Evolutionary conservation across 257 asterid species (phyloP), one percentile per base, ranked within the genome.

Genomic region (Sherardia arvensis): DNA sequence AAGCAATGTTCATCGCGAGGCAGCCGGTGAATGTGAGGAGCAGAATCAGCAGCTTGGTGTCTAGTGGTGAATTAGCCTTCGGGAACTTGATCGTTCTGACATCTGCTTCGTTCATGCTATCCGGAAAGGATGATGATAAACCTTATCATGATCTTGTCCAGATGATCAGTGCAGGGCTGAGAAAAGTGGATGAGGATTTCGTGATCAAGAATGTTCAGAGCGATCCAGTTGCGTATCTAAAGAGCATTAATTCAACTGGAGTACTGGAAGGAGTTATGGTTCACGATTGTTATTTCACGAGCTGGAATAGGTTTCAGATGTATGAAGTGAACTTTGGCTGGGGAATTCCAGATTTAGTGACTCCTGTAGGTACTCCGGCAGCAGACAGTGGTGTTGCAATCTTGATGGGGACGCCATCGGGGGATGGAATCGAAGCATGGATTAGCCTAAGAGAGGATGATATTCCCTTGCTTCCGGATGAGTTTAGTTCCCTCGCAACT

Each of bases 391-490:
- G 62, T 8, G 62, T 58, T 2, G 67, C 53, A 11, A 59, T 77
- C 21, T 64, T 80, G 27, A 67, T 72, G 75, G 59, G 68, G n/a
- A 72, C 74, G 0, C 66, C 32, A 15, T 40, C 45, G 36, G 86
- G 83, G 22, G 77, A 81, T 21, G 86, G 78, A 49, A 73, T 81
- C 3, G 86, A 81, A 59, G 83, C 81, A 22, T 75, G 81, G 83
- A 43, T 76, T 49, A 74, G 74, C 26, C 18, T 26, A 25, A 29
- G 62, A n/a, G 67, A 61, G 11, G 73, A 75, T 14, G 33, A 69
- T 25, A 33, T 59, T 14, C 11, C 17, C 4, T 23, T 51, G 53
- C 53, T 68, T 2, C 21, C 30, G 1, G 47, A 21, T 14, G 69
- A 65, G 53, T 53, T 65, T 33, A 45, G 21, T 32, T 49, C 60